Evolutionary conservation across 2,329 filamentous ascomycete species (phyloP), one percentile per base, ranked within the genome.

Genomic region (Raffaelea arxii): DNA sequence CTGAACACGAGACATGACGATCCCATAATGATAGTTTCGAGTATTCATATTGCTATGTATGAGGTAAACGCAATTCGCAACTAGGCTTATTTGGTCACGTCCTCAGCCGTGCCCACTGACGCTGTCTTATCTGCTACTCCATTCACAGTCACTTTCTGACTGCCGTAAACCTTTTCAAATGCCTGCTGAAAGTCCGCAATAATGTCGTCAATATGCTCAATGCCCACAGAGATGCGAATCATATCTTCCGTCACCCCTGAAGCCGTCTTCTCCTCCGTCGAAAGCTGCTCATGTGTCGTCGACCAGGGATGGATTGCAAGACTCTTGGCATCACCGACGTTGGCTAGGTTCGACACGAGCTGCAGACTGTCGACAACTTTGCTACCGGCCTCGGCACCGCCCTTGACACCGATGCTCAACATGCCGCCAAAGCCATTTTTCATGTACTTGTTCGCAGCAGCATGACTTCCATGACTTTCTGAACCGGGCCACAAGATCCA

Each of bases 401-500:
- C 91, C 70, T 94, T 94, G 50, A 96, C 84, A 44, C 92, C 91
- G 56, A 97, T 91, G 56, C 85, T 92, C 52, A 97, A 65, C 18
- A 97, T 89, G 56, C 91, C 90, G 41, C 91, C 90, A 57, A 84
- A 94, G 6, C 91, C 91, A 49, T 82, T 75, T 57, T 75, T 77
- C 46, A 96, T 75, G 63, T 95, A 96, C 68, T 82, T 86, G 74
- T 89, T 91, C 35, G 91, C 91, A 3, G 79, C 65, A 59, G 77
- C 75, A 64, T 96, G 87, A 58, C 78, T 86, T 10, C 77, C 72
- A 63, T 96, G 91, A 69, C 73, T 86, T 67, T 83, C 77, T 2
- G 96, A 74, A 18, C 91, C 91, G 0, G 86, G 89, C 65, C 96
- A 97, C 32, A 85, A 91, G 14, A 96, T 90, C 91, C 91, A 97